Evolutionary conservation across 768 basidiomycete genomes (phyloP), one percentile per base, ranked within the genome.

Genomic region (Lentinus tigrinus): DNA sequence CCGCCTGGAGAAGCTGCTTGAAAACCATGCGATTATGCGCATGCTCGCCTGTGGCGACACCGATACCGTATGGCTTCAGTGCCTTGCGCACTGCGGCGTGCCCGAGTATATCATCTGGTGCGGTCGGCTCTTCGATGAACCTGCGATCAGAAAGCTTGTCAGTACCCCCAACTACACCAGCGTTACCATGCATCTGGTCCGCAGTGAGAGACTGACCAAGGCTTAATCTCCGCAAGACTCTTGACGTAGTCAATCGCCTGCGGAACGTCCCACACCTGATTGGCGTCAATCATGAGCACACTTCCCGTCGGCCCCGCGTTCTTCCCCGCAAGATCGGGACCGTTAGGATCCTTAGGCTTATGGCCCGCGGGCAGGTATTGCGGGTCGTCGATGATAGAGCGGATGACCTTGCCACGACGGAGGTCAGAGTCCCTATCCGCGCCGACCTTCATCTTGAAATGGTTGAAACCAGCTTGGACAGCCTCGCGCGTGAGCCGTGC

Each of bases 381-480:
- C 4, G 93, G 92, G 75, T 98, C 87, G 67, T 98, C 96, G 70
- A 98, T 97, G 73, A 98, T 91, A 47, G 90, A 92, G 56, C 96
- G 87, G 64, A 98, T 95, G 67, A 98, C 80, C 66, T 81, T 83
- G 21, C 93, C 93, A 53, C 95, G 87, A 49, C 93, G 88, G 51
- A 95, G 77, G 73, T 97, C 96, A 70, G 88, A 85, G 38, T 85
- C 82, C 56, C 83, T 78, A 73, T 91, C 81, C 24, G 89, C 88
- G 52, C 96, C 96, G 63, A 98, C 96, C 77, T 98, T 98, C 88
- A 98, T 95, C 76, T 98, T 98, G 84, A 98, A 98, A 76, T 97
- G 95, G 75, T 93, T 96, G 83, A 98, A 98, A 21, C 95, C 95
- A 43, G 82, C 84, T 23, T 81, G 74, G 51, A 98, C 79, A 31